Evolutionary conservation across 768 basidiomycete genomes (phyloP), one percentile per base, ranked within the genome.

Genomic region (Leccinum ochraceum): DNA sequence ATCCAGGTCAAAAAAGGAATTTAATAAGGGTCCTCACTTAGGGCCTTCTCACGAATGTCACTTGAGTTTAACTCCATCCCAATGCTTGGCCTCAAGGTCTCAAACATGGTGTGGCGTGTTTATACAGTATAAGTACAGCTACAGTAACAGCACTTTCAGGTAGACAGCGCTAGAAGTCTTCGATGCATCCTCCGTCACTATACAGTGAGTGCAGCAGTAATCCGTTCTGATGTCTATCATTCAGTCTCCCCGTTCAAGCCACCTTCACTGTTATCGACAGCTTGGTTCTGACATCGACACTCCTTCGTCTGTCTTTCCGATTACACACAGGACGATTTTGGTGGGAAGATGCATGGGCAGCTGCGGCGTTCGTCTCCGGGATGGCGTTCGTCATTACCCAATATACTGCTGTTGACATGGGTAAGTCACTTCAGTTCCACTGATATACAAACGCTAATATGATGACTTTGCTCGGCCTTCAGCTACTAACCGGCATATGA

Each of bases 291-390:
- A 37, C 60, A 9, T 56, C 65, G 32, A 65, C 66, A 2, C n/a
- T 67, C 2, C 60, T 68, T 56, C 66, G 66, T 17, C 11, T 68
- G n/a, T 54, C 50, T 1, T 59, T 67, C 46, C 63, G 67, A 22
- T 34, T 58, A 14, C 58, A 22, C 28, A 60, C 68, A 57, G 59
- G 50, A 49, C 26, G 63, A 30, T 63, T 65, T 36, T 69, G 68
- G 67, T 69, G 69, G 69, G 69, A 71, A 60, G 68, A 69, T 48
- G 7, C 39, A 4, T 71, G 69, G 67, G 67, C 69, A 36, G 58
- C 22, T 14, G 48, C 2, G 13, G 48, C 24, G 14, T 7, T 49
- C 6, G 13, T 24, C 22, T 22, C 22, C 20, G 48, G 48, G 48
- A 24, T 24, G 24, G 24, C 48, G 6, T 49, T 49, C 22, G 24